Evolutionary conservation across 148 eudicot species (phyloP), one percentile per base, ranked within the genome.

Genomic region (Amaranthus cruentus): DNA sequence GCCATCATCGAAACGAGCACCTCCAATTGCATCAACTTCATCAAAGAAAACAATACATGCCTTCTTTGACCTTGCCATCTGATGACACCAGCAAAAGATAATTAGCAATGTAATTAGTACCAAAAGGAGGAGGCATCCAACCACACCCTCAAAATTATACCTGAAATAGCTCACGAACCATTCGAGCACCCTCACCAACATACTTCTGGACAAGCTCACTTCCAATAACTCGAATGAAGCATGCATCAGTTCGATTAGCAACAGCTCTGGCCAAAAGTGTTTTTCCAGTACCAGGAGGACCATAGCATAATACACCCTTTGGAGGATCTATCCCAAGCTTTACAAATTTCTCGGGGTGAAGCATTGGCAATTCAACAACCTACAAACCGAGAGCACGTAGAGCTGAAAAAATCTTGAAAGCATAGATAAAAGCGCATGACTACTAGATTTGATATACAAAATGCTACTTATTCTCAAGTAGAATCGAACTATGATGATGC

Each of bases 311-410:
- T 56, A 96, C 99, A 73, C 99, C 99, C 81, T 96, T 96, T 11
- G 99, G 99, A 81, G 99, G 99, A 75, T 96, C 99, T 69, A 96
- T 96, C 61, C 99, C 99, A 14, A 96, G 92, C 84, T 96, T 87
- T 72, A 96, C 99, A 79, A 96, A 92, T 56, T 96, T 96, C 71
- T 96, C 97, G 53, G 99, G 99, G 78, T 96, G 99, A 76, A 96
- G 96, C 99, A 96, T 96, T 69, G 99, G 99, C 66, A 96, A 79
- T 85, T 96, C 97, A 74, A 96, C 99, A 84, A 96, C 97, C 99
- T 96, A 77, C 62, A 75, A 28, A 47, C 73, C 63, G 73, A n/a
- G 70, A 59, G 47, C 48, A 15, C 43, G 28, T 7, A 60, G 53
- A 15, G 12, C 6, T 47, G 15, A 50, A n/a, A 9, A 49, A 55